phyloP scores from a whole-genome alignment of 2,329 filamentous ascomycete genomes.

The Xylaria multiplex region DNA sequence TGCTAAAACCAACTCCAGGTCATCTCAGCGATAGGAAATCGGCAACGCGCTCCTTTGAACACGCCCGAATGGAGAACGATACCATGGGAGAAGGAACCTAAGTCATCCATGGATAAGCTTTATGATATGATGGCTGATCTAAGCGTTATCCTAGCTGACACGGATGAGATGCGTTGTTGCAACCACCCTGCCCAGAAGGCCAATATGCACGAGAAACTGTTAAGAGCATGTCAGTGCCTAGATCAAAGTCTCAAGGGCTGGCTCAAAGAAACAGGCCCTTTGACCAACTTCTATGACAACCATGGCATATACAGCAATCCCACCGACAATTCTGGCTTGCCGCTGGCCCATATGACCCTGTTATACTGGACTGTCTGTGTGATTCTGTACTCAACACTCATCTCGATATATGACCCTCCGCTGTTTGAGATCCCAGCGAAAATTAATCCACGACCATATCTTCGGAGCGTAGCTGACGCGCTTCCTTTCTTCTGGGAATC shows the following conservation, averaged over 20 bases:
- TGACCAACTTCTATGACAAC: conserved; percentile 28
- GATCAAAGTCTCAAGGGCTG: conserved; percentile 33
- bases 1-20: conserved; percentile 23
- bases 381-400: conserved; percentile 31
- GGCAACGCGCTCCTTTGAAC: conserved; percentile 44
- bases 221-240: conserved; percentile 20
- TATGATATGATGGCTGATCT: conserved; percentile 40
- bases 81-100: conserved; percentile 48
- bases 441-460: conserved; percentile 27
- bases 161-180: conserved; percentile 43
- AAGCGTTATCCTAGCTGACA: conserved; percentile 48
- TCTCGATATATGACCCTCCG: conserved; percentile 27
- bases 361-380: conserved; percentile 32
- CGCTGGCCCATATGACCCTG: conserved; percentile 34
- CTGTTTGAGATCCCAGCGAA: conserved; percentile 11
- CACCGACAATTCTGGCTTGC: conserved; percentile 20
- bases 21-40: conserved; percentile 34
- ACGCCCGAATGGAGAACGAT: conserved; percentile 48
- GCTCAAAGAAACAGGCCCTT: conserved; percentile 21
- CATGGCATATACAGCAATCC: conserved; percentile 17
- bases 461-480: conserved; percentile 28
- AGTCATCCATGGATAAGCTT: conserved; percentile 46
- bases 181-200: conserved; percentile 9
- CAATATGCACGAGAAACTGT: conserved; percentile 1
- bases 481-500: conserved; percentile 38